Conservation (phyloP, 257 asterid genomes). For the Nemophila menziesii region DNA sequence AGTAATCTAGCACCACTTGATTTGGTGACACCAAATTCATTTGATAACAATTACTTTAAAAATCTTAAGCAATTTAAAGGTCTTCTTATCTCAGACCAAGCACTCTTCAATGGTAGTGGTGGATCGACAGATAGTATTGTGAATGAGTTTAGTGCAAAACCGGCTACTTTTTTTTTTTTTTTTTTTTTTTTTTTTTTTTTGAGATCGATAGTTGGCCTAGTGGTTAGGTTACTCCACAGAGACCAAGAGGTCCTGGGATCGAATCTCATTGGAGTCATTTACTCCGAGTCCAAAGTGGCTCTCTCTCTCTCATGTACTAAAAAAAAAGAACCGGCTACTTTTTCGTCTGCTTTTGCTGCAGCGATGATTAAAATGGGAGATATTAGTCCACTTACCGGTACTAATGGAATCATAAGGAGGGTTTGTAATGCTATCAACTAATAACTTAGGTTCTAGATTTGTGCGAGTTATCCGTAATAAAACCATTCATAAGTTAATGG, state of each 20-base stretch:
- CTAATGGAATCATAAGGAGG: conserved; percentile 21
- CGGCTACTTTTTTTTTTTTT: too few species aligned
- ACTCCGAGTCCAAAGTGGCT: too few species aligned
- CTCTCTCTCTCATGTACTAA: too few species aligned
- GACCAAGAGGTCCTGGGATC: too few species aligned
- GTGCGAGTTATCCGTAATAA: too few species aligned
- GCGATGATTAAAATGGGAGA: conserved; percentile 27
- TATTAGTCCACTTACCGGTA: conserved; percentile 17
- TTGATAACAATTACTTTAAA: conserved; percentile 16
- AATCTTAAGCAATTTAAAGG: conserved; percentile 17
- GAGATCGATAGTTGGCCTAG: too few species aligned
- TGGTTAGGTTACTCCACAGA: too few species aligned
- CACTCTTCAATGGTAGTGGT: conserved; percentile 15
- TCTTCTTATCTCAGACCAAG: conserved; percentile 20
- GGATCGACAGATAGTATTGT: conserved; percentile 12
- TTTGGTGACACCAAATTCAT: conserved; percentile 17
- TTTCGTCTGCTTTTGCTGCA: conserved; percentile 10
- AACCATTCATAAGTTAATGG: too few species aligned
- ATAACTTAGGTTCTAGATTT: too few species aligned
- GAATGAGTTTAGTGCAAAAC: conserved; percentile 9
- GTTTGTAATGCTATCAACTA: conserved; percentile 18
- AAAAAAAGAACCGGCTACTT: conserved; percentile 4
- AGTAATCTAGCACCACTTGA: conserved; percentile 21
- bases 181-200: too few species aligned
- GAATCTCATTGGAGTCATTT: too few species aligned